Evolutionary conservation across 352 stramenopile species (phyloP).

Genomic region (Thalassiosira mediterranea): DNA sequence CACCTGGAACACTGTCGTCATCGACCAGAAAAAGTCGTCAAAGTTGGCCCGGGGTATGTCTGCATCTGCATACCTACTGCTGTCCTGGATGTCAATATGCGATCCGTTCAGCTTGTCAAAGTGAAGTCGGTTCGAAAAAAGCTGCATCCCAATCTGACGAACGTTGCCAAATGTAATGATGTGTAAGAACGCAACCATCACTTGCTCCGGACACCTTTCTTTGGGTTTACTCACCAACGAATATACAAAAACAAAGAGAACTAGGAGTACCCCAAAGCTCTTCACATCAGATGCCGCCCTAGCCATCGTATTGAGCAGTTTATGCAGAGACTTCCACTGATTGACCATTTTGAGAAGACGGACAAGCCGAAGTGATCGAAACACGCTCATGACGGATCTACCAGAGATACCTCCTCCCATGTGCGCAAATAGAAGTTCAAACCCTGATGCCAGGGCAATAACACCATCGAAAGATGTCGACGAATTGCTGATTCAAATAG

Average conservation of each 20-base stretch:
- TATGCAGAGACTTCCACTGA: conserved; percentile 90
- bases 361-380: conserved; percentile 91
- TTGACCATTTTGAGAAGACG: conserved; percentile 93
- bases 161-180: too few species aligned
- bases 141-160: conserved; percentile 86
- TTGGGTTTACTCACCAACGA: conserved; percentile 74
- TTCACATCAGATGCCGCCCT: conserved; percentile 90
- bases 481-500: conserved; percentile 19
- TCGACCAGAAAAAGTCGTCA: conserved; percentile 86
- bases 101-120: conserved; percentile 86
- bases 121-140: conserved; percentile 93
- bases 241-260: conserved; percentile 96
- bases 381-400: conserved; percentile 79
- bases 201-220: too few species aligned
- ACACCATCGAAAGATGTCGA: conserved; percentile 61
- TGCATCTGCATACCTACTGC: conserved; percentile 57
- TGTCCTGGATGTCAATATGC: conserved; percentile 81
- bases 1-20: conserved; percentile 91
- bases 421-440: conserved; percentile 50
- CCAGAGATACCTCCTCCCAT: conserved; percentile 18
- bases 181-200: too few species aligned
- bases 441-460: conserved; percentile 45
- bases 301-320: conserved; percentile 90
- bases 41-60: conserved; percentile 84
- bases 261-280: conserved; percentile 93